These are phyloP conservation scores for Rugosomyces carneus DNA, from an alignment of 1,284 basidiomycete species.

Conservation along the genomic window DNA sequence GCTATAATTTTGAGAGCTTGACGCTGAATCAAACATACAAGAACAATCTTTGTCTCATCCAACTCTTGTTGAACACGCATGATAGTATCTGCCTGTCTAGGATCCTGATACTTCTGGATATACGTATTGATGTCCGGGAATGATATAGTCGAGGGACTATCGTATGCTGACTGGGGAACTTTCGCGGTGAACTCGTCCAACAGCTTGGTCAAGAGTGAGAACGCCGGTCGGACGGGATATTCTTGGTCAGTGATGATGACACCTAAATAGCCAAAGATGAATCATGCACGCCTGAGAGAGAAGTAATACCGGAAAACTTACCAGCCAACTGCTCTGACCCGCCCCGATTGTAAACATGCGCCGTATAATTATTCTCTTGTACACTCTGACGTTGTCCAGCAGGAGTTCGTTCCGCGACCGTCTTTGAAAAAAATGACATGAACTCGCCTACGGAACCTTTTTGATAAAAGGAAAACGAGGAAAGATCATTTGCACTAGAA, in stretches of 20 bases:
- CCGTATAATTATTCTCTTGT: constrained; percentile 92
- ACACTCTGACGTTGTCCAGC: constrained; percentile 89
- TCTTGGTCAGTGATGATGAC: constrained; percentile 95
- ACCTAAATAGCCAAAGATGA: constrained; percentile 36
- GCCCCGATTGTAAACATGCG: constrained; percentile 87
- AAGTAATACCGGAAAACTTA: constrained; percentile 30
- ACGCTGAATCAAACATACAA: constrained; percentile 48
- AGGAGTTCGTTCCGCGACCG: constrained; percentile 86
- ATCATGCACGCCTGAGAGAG: constrained; percentile 4
- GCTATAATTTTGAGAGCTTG: constrained; percentile 2
- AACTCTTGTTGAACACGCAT: constrained; percentile 98
- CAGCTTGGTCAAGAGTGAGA: constrained; percentile 91
- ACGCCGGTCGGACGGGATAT: constrained; percentile 95
- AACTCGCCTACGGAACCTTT: constrained; percentile 82
- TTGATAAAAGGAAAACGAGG: constrained; percentile 94
- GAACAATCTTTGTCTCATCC: constrained; percentile 98
- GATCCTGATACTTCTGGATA: constrained; percentile 95
- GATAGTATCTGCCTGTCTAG: constrained; percentile 95
- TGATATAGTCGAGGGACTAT: constrained; percentile 55
- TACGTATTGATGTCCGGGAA: constrained; percentile 77
- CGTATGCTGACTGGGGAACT: constrained; percentile 65
- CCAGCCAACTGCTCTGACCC: constrained; percentile 78
- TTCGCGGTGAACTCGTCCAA: constrained; percentile 90
- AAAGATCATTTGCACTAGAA: constrained; percentile 76
- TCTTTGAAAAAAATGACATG: constrained; percentile 88